Conservation (phyloP, 768 basidiomycete species). For the Russula ochroleuca region DNA sequence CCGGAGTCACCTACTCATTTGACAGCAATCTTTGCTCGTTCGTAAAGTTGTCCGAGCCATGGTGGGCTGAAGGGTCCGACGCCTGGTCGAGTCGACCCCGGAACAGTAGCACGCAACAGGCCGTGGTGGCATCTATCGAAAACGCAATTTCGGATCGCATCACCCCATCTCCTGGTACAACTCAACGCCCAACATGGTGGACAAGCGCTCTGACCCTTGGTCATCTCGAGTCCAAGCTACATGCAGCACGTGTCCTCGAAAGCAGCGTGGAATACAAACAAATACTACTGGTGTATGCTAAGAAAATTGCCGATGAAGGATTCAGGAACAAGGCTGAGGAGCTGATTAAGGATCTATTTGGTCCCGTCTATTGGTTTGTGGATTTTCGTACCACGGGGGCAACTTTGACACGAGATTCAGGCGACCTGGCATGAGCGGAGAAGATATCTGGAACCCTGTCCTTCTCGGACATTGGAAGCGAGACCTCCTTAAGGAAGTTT, state of each 20-base stretch:
- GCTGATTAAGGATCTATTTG: slow-evolving; percentile 82
- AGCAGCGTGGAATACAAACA: slow-evolving; percentile 84
- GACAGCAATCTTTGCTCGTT: slow-evolving; percentile 63
- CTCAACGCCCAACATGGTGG: slow-evolving; percentile 72
- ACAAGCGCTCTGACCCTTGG: slow-evolving; percentile 75
- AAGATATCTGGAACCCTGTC: slow-evolving; percentile 63
- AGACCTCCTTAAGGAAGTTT: slow-evolving; percentile 77
- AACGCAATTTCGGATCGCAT: slow-evolving; percentile 32
- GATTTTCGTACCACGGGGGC: neutral
- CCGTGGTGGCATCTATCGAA: slow-evolving; percentile 29
- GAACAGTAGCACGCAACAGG: slow-evolving; percentile 47
- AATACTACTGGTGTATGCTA: slow-evolving; percentile 70
- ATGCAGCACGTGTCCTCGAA: slow-evolving; percentile 68
- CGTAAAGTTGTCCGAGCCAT: slow-evolving; percentile 71
- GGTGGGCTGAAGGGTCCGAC: slow-evolving; percentile 83
- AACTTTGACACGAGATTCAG: slow-evolving; percentile 36
- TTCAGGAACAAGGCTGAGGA: slow-evolving; percentile 88
- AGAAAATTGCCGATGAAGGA: slow-evolving; percentile 84
- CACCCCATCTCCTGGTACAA: slow-evolving; percentile 22
- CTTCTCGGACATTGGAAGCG: slow-evolving; percentile 73
- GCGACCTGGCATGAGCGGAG: slow-evolving; percentile 54
- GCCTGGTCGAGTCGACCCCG: slow-evolving; percentile 75
- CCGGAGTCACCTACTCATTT: slow-evolving; percentile 76
- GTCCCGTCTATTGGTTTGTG: slow-evolving; percentile 84
- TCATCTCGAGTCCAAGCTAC: slow-evolving; percentile 80